These are phyloP conservation scores for Chalciporus pseudorubinellus DNA, from an alignment of 768 basidiomycete species.

Conservation along the genomic window DNA sequence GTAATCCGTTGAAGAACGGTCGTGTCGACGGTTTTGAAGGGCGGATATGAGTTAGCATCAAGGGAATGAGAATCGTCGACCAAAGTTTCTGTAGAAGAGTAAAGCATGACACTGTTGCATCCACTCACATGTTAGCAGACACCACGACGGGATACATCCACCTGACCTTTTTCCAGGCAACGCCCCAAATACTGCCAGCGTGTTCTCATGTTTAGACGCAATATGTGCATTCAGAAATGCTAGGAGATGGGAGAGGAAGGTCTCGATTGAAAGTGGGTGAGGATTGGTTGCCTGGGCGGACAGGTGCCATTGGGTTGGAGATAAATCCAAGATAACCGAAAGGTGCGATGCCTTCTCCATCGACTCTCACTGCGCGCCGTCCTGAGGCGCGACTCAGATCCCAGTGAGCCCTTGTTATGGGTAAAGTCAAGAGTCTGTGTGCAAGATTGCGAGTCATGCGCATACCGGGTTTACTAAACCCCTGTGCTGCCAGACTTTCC, in stretches of 20 bases:
- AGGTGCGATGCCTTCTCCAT: slow-evolving; percentile 63
- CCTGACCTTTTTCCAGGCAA: slow-evolving; percentile 77
- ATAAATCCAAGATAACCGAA: slow-evolving; percentile 82
- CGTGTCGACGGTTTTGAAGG: slow-evolving; percentile 76
- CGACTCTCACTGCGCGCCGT: background rate
- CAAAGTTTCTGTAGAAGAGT: slow-evolving; percentile 58
- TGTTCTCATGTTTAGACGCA: slow-evolving; percentile 87
- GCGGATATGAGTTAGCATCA: slow-evolving; percentile 81
- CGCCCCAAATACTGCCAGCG: slow-evolving; percentile 89
- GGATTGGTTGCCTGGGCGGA: slow-evolving; percentile 50
- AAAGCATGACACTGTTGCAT: slow-evolving; percentile 64
- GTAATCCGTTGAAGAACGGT: slow-evolving; percentile 60
- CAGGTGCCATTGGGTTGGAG: slow-evolving; percentile 83
- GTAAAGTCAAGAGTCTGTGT: background rate
- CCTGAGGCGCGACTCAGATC: background rate
- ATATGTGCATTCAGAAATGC: slow-evolving; percentile 93
- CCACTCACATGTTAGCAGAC: background rate
- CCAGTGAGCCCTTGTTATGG: background rate
- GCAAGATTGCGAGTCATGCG: too few species aligned
- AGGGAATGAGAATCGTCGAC: slow-evolving; percentile 37
- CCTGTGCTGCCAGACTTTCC: too few species aligned
- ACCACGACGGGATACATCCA: background rate
- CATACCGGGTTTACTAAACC: too few species aligned
- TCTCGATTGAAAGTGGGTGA: slow-evolving; percentile 58
- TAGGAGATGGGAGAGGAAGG: slow-evolving; percentile 82